phyloP scores from a whole-genome alignment of 169 alveolate genomes.

The Eimeria zaria region DNA sequence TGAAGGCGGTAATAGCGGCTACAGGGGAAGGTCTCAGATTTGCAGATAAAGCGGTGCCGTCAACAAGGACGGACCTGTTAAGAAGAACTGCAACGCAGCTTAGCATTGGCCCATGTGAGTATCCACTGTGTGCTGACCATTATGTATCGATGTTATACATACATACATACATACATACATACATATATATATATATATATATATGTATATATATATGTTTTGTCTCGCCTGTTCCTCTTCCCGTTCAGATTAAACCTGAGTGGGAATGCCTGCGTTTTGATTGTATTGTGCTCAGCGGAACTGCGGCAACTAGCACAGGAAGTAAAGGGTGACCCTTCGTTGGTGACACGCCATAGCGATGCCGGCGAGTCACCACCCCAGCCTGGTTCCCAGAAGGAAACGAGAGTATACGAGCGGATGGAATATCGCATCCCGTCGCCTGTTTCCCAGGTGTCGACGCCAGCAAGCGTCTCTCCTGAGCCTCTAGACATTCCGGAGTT shows the following conservation, averaged over 20 bases:
- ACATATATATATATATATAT: too few relatives aligned
- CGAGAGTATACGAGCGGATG: neutral
- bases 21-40: slow-evolving; percentile 3
- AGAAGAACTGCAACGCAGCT: neutral
- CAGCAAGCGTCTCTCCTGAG: neutral
- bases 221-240: neutral
- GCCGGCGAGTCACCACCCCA: neutral
- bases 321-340: slow-evolving; percentile 11
- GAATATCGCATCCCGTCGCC: neutral
- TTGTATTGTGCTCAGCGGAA: slow-evolving; percentile 48
- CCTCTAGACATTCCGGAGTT: neutral
- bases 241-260: neutral
- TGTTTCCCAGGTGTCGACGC: neutral
- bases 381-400: neutral
- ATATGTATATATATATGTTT: too few relatives aligned
- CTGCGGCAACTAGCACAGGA: slow-evolving; percentile 9
- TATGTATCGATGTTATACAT: too few relatives aligned
- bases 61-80: slow-evolving; percentile 55
- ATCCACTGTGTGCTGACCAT: neutral
- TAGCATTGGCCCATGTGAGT: slow-evolving; percentile 18
- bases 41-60: neutral
- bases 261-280: neutral
- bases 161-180: too few relatives aligned
- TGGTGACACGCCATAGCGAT: neutral
- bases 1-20: slow-evolving; percentile 35